These are phyloP conservation scores for Zygotorulaspora florentina DNA, from an alignment of 805 yeast genomes.

Conservation along the genomic window DNA sequence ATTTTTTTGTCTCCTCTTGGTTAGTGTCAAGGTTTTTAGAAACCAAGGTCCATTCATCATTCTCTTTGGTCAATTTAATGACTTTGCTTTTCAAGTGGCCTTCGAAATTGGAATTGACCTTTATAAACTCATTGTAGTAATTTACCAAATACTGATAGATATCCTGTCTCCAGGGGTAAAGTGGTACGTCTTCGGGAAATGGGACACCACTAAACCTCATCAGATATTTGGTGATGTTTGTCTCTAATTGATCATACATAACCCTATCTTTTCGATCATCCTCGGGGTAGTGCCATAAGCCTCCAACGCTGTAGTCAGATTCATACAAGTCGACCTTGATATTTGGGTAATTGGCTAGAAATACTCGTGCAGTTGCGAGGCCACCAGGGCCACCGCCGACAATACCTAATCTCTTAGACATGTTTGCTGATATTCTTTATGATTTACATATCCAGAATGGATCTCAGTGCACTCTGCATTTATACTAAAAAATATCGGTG, in stretches of 20 bases:
- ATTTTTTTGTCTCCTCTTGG: conserved; percentile 34
- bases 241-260: conserved; percentile 62
- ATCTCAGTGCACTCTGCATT: too few relatives aligned
- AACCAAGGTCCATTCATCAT: conserved; percentile 17
- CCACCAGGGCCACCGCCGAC: conserved; percentile 82
- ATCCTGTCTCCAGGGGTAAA: conserved; percentile 57
- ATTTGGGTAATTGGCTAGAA: conserved; percentile 46
- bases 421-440: conserved; percentile 7
- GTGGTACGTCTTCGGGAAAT: conserved; percentile 44
- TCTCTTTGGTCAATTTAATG: conserved; percentile 13
- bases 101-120: conserved; percentile 28
- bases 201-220: conserved; percentile 62
- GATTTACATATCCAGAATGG: not conserved
- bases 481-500: too few relatives aligned
- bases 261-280: conserved; percentile 34
- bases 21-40: conserved; percentile 6
- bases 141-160: conserved; percentile 56
- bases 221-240: conserved; percentile 59
- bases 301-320: conserved; percentile 58
- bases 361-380: conserved; percentile 58
- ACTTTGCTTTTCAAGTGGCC: conserved; percentile 29
- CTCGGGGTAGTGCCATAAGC: conserved; percentile 65
- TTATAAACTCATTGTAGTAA: conserved; percentile 41
- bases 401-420: conserved; percentile 47
- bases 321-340: conserved; percentile 59